These are phyloP conservation scores for Lentinula lateritia DNA, from an alignment of 768 basidiomycete species.

Conservation along the genomic window DNA sequence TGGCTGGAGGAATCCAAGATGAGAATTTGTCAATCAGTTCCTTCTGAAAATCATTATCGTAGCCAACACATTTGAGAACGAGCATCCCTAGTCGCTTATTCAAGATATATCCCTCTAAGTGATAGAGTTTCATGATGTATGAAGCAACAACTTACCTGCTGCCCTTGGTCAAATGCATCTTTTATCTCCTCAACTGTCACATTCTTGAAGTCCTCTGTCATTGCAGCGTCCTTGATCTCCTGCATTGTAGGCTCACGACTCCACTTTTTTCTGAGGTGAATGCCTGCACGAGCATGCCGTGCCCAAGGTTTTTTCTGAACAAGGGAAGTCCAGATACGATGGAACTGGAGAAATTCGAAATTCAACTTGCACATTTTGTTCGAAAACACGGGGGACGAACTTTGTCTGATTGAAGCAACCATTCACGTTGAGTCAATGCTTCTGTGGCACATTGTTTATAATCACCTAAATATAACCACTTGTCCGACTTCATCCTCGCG, in stretches of 20 bases:
- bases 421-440: slow-evolving; percentile 21
- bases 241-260: not conserved
- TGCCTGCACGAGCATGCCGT: not conserved
- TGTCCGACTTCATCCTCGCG: not conserved
- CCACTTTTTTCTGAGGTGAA: not conserved
- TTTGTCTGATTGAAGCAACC: slow-evolving; percentile 9
- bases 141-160: not conserved
- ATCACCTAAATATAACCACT: slow-evolving; percentile 26
- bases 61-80: slow-evolving; percentile 36
- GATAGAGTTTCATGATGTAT: too few relatives aligned
- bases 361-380: too few relatives aligned
- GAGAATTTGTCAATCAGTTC: slow-evolving; percentile 21
- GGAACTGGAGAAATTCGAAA: not conserved
- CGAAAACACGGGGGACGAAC: not conserved
- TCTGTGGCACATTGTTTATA: slow-evolving; percentile 13
- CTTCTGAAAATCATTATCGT: slow-evolving; percentile 30
- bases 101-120: not conserved
- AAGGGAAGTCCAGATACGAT: not conserved
- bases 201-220: not conserved
- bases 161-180: not conserved
- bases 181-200: not conserved
- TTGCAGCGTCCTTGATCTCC: not conserved
- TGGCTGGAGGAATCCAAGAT: slow-evolving; percentile 8
- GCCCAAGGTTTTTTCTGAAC: not conserved
- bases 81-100: slow-evolving; percentile 22